Evolutionary conservation across 768 basidiomycete species (phyloP).

Genomic region (Macrolepiota fuliginosa): DNA sequence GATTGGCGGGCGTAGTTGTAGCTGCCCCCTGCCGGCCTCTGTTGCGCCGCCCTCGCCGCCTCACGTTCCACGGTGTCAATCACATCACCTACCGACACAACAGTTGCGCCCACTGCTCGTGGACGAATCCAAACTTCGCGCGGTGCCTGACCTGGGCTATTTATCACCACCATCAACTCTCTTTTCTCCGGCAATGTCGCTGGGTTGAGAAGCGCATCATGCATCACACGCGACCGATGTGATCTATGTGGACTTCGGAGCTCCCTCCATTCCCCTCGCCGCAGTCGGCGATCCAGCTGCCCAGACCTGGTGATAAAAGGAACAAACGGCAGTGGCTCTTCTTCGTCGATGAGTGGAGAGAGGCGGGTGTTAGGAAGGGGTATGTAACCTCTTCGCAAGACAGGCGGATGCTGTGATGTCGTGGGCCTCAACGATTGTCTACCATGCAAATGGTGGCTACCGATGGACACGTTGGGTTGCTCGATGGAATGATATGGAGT

Average conservation of each 20-base stretch:
- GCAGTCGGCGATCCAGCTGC: not conserved
- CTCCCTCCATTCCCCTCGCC: not conserved
- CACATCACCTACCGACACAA: constrained; percentile 4
- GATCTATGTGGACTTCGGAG: not conserved
- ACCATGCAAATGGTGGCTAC: not conserved
- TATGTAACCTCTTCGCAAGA: not conserved
- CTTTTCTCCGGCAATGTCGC: not conserved
- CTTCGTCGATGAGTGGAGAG: not conserved
- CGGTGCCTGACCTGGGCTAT: not conserved
- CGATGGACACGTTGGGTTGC: not conserved
- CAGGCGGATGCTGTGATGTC: not conserved
- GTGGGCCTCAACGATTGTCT: not conserved
- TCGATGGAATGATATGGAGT: not conserved
- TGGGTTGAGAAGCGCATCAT: not conserved
- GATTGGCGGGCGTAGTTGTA: not conserved
- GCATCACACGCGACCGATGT: not conserved
- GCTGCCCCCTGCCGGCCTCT: not conserved
- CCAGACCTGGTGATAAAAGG: not conserved
- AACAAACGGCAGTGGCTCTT: not conserved
- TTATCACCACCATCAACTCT: not conserved
- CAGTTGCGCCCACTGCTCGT: not conserved
- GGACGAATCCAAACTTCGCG: not conserved
- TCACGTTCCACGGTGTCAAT: not conserved
- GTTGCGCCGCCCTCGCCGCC: not conserved
- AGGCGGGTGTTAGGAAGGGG: not conserved